Base-by-base conservation (phyloP, 768 basidiomycete species). In the Udeniomyces megalosporus region DNA sequence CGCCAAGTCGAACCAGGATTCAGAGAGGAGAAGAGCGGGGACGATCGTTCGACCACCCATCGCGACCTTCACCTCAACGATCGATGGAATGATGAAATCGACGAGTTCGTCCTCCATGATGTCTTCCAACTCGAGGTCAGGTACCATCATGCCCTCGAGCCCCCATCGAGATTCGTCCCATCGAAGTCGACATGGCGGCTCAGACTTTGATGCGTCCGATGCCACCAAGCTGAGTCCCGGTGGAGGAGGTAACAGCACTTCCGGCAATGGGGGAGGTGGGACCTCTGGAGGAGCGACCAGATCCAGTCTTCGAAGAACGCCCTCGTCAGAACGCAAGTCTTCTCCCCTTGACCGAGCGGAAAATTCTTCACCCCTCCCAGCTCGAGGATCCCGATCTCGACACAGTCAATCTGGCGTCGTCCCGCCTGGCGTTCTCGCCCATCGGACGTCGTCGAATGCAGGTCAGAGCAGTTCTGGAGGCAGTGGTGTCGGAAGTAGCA, bases 61-160 rank as follows among this genome's bases (percentile, higher is more conserved):
- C 51, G 62, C 58, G 1, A 64, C 57, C 6, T 60, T 54, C 34
- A 51, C 34, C n/a, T 42, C 62, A 15, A 42, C 57, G n/a, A 61
- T 61, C 44, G 60, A 61, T 20, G 35, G 48, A 0, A 17, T 61
- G 22, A 52, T 61, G n/a, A 61, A 61, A 35, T 50, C 48, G 12
- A n/a, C 60, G 0, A 31, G 50, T 3, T 60, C 58, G 42, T 4
- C 45, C 2, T 54, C 60, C 26, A n/a, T 4, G 12, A 8, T 24
- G 35, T 31, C 50, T 54, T 10, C 50, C 47, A 31, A 29, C 35
- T 34, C 62, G 26, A 28, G 62, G 17, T 7, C 38, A 2, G 22
- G 58, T 22, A 38, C 55, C 38, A 15, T 26, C 55, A 26, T 24
- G 44, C 24, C 42, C 17, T 42, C 38, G 42, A 57, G 42, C 28